Base-by-base conservation (phyloP, 2,329 filamentous ascomycete species). In the Alternaria burnsii region DNA sequence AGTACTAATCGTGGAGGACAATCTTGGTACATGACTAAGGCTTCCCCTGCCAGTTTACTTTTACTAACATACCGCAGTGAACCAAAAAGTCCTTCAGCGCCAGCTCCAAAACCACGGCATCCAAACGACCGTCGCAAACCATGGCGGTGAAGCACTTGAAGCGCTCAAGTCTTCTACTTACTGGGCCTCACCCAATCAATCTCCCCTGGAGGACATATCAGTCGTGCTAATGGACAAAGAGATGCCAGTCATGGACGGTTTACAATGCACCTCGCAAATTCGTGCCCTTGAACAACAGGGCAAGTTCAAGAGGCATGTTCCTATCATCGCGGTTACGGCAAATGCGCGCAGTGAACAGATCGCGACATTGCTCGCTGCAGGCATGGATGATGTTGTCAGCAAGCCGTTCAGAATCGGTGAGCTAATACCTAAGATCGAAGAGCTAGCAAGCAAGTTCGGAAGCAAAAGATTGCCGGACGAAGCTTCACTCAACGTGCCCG, bases 351-450 rank as follows among this genome's bases (percentile, higher is more conserved):
- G 71, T 32, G 79, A 79, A 62, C 79, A 81, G 65, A 80, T 81
- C 46, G 71, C 73, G 3, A 77, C 78, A 5, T 64, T 80, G 24
- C 59, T 79, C 0, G 73, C 65, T 5, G 78, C 73, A 1, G 79
- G 79, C 26, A 80, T 80, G 78, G 82, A 85, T 61, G 82, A 84
- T 65, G 82, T 85, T 3, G 82, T 85, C 4, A 78, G 75, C 28
- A 84, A 85, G 62, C 83, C 83, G 0, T 85, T 85, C 64, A 73
- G 82, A n/a, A 84, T 84, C 32, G 76, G 78, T 4, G 82, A 84
- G 42, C 68, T 85, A 26, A 75, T 84, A 18, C 82, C 82, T 2
- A 84, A 84, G 71, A 84, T 85, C 51, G 82, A 84, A 58, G 82
- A 84, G 61, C 64, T 84, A 52, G 76, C 80, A 51, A 65, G 55